Base-by-base conservation (phyloP, 139 green algal species). In the Zygnema cylindricum region DNA sequence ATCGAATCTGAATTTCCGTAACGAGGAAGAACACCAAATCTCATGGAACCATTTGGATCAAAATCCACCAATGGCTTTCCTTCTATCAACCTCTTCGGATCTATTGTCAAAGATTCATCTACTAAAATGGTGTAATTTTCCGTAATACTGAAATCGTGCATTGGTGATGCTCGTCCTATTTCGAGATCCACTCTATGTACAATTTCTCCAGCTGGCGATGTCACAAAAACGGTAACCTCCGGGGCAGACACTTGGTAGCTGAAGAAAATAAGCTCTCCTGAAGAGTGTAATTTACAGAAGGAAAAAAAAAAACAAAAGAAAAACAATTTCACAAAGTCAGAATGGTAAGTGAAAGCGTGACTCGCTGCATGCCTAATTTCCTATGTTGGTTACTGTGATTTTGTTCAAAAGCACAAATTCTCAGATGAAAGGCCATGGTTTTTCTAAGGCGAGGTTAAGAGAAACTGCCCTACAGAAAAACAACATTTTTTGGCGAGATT, bases 141-240 rank as follows among this genome's bases (percentile, higher is more conserved):
- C 38, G 88, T 92, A 43, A 92, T 76, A 25, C 43, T 43, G 30
- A 76, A 87, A 86, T 92, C 88, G 81, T 92, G 88, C 88, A 92
- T 92, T 35, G 90, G 69, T 1, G 76, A 40, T 2, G 88, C 81
- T 39, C 25, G 39, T 1, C 71, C 55, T 55, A 81, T 81, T 55
- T 88, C 81, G 30, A 91, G 1, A 11, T 39, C 43, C 69, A 76
- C 38, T n/a, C 57, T 57, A 39, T 81, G 63, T 43, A 55, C 3
- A 7, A 75, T 25, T 54, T 86, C 49, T 21, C 69, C 40, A n/a
- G 2, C 40, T 2, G 2, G 33, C 2, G 81, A 86, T 69, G 43
- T 43, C 33, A 86, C 81, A 32, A 38, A 63, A 3, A 86, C 35
- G 23, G 38, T 79, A 69, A 63, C 71, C 32, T 76, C 43, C 2